Percentiles rank a stretch among this genome's conserved stretches.
These are phyloP conservation scores for Peterozyma toletana DNA, from an alignment of 805 yeast genomes.

Conservation along the genomic window DNA sequence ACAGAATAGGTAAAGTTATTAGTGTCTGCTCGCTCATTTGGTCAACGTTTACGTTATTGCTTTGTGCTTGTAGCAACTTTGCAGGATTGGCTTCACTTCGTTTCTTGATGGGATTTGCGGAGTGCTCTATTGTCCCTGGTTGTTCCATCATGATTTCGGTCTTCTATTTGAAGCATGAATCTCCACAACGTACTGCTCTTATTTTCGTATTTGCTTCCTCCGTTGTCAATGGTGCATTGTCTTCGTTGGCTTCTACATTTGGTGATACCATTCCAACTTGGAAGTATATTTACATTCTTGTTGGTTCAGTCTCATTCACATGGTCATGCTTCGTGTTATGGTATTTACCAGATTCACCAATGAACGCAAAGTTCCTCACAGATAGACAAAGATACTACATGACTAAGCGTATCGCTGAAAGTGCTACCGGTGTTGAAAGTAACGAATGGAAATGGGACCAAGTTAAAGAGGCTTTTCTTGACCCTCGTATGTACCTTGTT, in stretches of 20 bases:
- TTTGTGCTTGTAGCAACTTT: constrained; percentile 27
- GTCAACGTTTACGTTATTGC: constrained; percentile 8
- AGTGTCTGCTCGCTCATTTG: constrained; percentile 14
- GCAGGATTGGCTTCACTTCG: constrained; percentile 36
- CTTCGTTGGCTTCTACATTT: constrained; percentile 28
- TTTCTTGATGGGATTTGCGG: constrained; percentile 32
- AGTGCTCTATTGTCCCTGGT: constrained; percentile 30
- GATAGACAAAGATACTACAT: constrained; percentile 26
- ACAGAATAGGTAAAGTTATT: constrained; percentile 15
- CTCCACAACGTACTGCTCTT: constrained; percentile 21
- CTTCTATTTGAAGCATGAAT: constrained; percentile 18
- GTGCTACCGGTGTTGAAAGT: constrained; percentile 37
- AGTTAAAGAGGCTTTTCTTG: constrained; percentile 33
- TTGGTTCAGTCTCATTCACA: constrained; percentile 35
- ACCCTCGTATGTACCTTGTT: constrained; percentile 15
- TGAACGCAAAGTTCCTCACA: constrained; percentile 32
- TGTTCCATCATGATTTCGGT: constrained; percentile 22
- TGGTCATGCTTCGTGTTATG: constrained; percentile 26
- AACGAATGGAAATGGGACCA: constrained; percentile 31
- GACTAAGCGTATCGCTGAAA: constrained; percentile 22
- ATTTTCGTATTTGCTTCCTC: constrained; percentile 22
- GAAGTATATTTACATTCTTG: constrained; percentile 35
- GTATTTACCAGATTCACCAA: constrained; percentile 35
- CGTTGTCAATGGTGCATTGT: constrained; percentile 21
- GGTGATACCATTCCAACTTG: constrained; percentile 25